Percentiles rank a stretch among this genome's conserved stretches.
Conservation (phyloP, 2,329 filamentous ascomycete species). For the Aspergillus neotritici region DNA sequence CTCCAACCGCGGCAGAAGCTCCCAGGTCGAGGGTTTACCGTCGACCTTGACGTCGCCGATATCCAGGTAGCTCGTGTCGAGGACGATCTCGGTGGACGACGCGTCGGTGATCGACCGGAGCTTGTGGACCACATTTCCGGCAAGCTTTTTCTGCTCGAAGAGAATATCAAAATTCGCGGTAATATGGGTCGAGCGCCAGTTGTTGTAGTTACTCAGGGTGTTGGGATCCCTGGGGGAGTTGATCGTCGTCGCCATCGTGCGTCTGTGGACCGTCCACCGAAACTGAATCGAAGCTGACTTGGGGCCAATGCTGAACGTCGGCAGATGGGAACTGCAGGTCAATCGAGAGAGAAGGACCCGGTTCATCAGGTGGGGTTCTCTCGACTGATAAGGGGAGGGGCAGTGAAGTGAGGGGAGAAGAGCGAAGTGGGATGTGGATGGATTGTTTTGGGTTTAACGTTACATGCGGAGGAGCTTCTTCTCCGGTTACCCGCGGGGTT, state of each 20-base stretch:
- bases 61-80: constrained; percentile 82
- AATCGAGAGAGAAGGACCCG: too few relatives aligned
- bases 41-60: constrained; percentile 67
- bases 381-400: too few relatives aligned
- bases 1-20: constrained; percentile 62
- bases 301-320: too few relatives aligned
- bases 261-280: constrained; percentile 14
- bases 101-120: constrained; percentile 71
- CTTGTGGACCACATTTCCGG: constrained; percentile 69
- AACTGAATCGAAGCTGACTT: constrained; percentile 3
- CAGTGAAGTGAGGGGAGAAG: too few relatives aligned
- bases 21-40: constrained; percentile 61
- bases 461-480: too few relatives aligned
- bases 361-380: too few relatives aligned
- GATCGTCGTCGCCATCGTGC: constrained; percentile 37
- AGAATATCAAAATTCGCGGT: constrained; percentile 75
- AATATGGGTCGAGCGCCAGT: constrained; percentile 79
- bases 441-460: too few relatives aligned
- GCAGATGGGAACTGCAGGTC: too few relatives aligned
- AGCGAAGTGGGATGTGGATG: too few relatives aligned
- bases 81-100: constrained; percentile 67
- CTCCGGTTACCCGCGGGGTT: too few relatives aligned
- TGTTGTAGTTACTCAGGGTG: constrained; percentile 85
- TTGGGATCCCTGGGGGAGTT: constrained; percentile 67
- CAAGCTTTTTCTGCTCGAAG: constrained; percentile 71